Conservation (phyloP, 208 protist species). For the Trypanosoma boissoni region DNA sequence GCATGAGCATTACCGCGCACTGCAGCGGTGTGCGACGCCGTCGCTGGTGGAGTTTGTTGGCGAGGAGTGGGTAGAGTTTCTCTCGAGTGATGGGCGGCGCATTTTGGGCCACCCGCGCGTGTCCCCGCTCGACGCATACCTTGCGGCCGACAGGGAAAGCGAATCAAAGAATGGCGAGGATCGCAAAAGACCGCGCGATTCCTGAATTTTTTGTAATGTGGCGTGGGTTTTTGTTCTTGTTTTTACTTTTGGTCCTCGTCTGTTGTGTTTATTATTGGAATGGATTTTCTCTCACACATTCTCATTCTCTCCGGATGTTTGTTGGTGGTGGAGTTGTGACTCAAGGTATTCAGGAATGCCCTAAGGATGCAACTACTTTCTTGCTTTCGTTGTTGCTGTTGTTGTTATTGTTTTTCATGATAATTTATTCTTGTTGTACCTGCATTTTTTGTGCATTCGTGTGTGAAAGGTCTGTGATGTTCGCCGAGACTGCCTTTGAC, state of each 20-base stretch:
- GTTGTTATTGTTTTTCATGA: background rate
- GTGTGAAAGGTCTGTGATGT: slow-evolving; percentile 31
- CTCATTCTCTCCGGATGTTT: too few species aligned
- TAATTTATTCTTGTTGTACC: background rate
- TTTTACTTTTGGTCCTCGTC: background rate
- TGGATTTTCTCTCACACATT: too few species aligned
- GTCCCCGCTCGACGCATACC: background rate
- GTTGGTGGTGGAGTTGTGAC: too few species aligned
- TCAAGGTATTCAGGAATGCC: too few species aligned
- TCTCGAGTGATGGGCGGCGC: slow-evolving; percentile 15
- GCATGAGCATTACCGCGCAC: slow-evolving; percentile 9
- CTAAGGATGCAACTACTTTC: background rate
- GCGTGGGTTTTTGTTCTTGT: background rate
- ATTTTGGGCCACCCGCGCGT: background rate
- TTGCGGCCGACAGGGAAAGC: background rate
- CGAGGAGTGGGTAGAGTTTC: slow-evolving; percentile 23
- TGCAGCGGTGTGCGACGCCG: slow-evolving; percentile 13
- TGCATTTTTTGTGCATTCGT: background rate
- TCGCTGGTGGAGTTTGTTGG: slow-evolving; percentile 14
- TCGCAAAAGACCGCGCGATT: too few species aligned
- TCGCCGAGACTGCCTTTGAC: slow-evolving; percentile 50
- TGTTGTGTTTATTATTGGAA: too few species aligned
- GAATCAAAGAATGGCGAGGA: background rate
- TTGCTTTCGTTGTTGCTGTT: background rate
- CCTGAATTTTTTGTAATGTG: too few species aligned